Percentiles rank a stretch among this genome's conserved stretches.
Conservation (phyloP, 352 stramenopile species). For the Pythium folliculosum region DNA sequence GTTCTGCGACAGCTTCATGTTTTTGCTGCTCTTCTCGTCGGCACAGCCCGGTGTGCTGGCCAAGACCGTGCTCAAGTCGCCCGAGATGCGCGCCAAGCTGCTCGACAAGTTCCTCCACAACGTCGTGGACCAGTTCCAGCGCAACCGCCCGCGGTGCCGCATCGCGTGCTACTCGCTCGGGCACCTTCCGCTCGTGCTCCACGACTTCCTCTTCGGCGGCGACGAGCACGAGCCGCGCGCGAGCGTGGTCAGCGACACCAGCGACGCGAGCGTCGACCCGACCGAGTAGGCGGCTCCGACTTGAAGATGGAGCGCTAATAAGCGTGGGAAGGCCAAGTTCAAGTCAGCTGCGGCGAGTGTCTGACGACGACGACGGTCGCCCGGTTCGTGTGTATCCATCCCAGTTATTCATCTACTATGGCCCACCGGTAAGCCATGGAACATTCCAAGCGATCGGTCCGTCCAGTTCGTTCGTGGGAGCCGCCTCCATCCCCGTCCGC, state of each 20-base stretch:
- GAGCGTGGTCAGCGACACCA: not conserved
- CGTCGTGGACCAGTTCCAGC: constrained; percentile 51
- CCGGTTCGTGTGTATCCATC: not conserved
- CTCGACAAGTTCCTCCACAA: constrained; percentile 53
- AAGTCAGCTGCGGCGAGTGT: constrained; percentile 2
- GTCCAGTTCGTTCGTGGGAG: not conserved
- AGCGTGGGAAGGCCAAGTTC: not conserved
- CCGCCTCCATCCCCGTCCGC: not conserved
- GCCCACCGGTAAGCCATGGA: constrained; percentile 10
- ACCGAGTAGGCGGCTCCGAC: not conserved
- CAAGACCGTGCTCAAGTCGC: constrained; percentile 33
- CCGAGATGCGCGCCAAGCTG: constrained; percentile 34
- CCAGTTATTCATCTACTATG: not conserved
- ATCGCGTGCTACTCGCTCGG: constrained; percentile 47
- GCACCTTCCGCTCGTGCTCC: constrained; percentile 47
- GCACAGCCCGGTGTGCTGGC: constrained; percentile 46
- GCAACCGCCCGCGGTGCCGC: constrained; percentile 45
- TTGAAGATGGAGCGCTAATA: not conserved
- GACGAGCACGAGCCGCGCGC: constrained; percentile 6
- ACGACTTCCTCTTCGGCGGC: constrained; percentile 20
- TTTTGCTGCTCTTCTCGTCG: constrained; percentile 53
- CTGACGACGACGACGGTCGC: not conserved
- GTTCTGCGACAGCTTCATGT: constrained; percentile 62
- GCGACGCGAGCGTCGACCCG: not conserved
- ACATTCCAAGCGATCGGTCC: constrained; percentile 5